These are phyloP conservation scores for Xylogone sp. DNA, from an alignment of 2,329 filamentous ascomycete genomes.

Conservation along the genomic window DNA sequence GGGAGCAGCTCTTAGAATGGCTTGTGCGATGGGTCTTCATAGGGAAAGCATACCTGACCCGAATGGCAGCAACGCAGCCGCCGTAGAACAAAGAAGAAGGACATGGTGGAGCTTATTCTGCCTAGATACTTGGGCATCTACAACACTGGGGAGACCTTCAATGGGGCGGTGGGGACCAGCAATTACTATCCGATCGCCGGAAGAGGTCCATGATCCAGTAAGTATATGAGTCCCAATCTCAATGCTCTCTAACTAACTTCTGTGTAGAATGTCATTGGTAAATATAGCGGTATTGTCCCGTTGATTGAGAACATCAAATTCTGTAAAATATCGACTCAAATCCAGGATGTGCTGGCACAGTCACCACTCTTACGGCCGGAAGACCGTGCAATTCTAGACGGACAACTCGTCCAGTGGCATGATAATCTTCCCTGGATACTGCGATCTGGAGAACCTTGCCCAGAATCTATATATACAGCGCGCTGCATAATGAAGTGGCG, in stretches of 20 bases:
- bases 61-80: slow-evolving; percentile 24
- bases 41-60: slow-evolving; percentile 48
- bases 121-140: slow-evolving; percentile 70
- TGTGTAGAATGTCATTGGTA: slow-evolving; percentile 43
- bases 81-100: slow-evolving; percentile 58
- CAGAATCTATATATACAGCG: slow-evolving; percentile 65
- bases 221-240: slow-evolving; percentile 5
- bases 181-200: slow-evolving; percentile 62
- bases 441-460: slow-evolving; percentile 61
- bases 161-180: slow-evolving; percentile 64
- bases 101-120: slow-evolving; percentile 76
- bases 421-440: slow-evolving; percentile 64
- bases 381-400: slow-evolving; percentile 64
- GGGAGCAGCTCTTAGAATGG: slow-evolving; percentile 69
- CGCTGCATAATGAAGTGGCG: slow-evolving; percentile 79
- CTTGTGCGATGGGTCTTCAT: slow-evolving; percentile 69
- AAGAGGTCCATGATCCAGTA: slow-evolving; percentile 31
- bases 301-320: slow-evolving; percentile 75
- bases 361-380: slow-evolving; percentile 63
- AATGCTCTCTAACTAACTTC: slow-evolving; percentile 6
- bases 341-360: slow-evolving; percentile 72
- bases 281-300: slow-evolving; percentile 64
- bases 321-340: slow-evolving; percentile 72
- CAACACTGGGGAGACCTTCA: slow-evolving; percentile 66
- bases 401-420: slow-evolving; percentile 69